Base-by-base conservation (phyloP, 2,329 filamentous ascomycete species). In the Penicillium decumbens region DNA sequence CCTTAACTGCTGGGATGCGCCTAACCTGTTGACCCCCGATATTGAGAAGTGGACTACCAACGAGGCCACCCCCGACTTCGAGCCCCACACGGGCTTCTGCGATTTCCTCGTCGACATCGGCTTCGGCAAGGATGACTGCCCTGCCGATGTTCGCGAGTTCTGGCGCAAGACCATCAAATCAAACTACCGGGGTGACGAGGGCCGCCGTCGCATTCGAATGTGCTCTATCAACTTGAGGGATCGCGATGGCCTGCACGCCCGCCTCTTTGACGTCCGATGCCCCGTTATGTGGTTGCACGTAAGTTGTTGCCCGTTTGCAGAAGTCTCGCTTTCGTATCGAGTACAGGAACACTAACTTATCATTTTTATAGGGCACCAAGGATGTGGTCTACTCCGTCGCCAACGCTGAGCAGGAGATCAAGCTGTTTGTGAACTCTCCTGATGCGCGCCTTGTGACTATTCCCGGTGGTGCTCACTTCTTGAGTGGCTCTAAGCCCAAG, bases 141-240 rank as follows among this genome's bases (percentile, higher is more conserved):
- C 67, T 1, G 49, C 64, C 0, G 70, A 73, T 7, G 58, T 64
- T 3, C 62, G 70, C 4, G 65, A 70, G 0, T 76, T 68, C 58
- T 80, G 76, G 78, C 60, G 51, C 1, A 56, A 68, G n/a, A 69
- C 65, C 10, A 69, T 78, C 46, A 68, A 72, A 54, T 56, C 64
- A 3, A 75, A 73, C 35, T 80, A 80, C 54, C 48, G 54, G 3
- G 78, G 77, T 2, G 74, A 80, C 46, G 75, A 75, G 12, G 78
- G 77, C 0, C 63, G 77, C 28, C 64, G 65, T 47, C 68, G 74
- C 29, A 66, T 71, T 4, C 65, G 75, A 1, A 77, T 78, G 76
- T 74, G 75, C 15, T 67, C 72, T 1, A 74, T 77, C 45, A 77
- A 76, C 52, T 57, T 80, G 24, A 55, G 67, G 12, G 75, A 77